Conservation (phyloP, 2,329 filamentous ascomycete species). For the Botrytis sinoallii region DNA sequence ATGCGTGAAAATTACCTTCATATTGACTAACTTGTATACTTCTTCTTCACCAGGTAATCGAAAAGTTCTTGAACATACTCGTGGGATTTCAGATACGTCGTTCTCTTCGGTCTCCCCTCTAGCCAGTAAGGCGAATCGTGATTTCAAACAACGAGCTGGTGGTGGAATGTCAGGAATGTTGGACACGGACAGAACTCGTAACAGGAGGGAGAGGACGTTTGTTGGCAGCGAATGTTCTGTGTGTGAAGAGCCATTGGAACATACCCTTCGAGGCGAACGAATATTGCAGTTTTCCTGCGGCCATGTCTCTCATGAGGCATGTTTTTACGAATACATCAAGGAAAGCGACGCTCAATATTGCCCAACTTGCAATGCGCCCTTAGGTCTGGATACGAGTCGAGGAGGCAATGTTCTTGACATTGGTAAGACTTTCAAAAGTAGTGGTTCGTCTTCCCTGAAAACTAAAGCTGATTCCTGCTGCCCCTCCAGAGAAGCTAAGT, state of each 20-base stretch:
- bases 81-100: constrained; percentile 18
- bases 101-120: constrained; percentile 20
- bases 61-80: constrained; percentile 19
- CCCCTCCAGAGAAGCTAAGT: constrained; percentile 78
- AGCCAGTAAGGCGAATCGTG: constrained; percentile 26
- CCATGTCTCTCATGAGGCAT: constrained; percentile 97
- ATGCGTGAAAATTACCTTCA: constrained; percentile 14
- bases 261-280: constrained; percentile 88
- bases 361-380: constrained; percentile 85
- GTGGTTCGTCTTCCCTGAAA: constrained; percentile 35
- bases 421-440: constrained; percentile 52
- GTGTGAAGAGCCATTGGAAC: constrained; percentile 93
- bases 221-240: constrained; percentile 93
- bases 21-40: constrained; percentile 23
- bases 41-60: constrained; percentile 19
- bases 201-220: constrained; percentile 87
- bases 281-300: constrained; percentile 93
- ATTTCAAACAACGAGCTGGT: constrained; percentile 32
- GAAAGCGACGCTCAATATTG: constrained; percentile 93
- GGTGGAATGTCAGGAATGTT: constrained; percentile 60
- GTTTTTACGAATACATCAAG: constrained; percentile 97
- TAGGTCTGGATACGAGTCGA: constrained; percentile 86
- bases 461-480: constrained; percentile 27
- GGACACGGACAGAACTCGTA: constrained; percentile 73
- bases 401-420: constrained; percentile 91